Evolutionary conservation across 345 rosid species (phyloP).

Genomic region (Citrus trifoliata): DNA sequence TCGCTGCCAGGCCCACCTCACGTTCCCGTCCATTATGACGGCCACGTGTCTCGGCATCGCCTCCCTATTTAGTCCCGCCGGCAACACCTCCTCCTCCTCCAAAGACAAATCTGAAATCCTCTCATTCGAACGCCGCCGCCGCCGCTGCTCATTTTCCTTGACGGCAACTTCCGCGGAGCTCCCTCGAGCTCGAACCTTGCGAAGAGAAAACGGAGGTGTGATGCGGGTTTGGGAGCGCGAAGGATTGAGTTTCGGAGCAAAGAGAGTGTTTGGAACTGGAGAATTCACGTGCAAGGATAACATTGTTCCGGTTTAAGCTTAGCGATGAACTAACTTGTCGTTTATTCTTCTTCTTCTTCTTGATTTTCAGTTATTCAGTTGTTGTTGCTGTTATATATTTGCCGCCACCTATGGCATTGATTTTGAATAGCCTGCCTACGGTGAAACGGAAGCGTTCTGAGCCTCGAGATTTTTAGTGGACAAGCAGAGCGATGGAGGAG

Average conservation of each 20-base stretch:
- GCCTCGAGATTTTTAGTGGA: slow-evolving; percentile 7
- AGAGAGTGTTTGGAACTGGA: not conserved
- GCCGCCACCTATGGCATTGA: not conserved
- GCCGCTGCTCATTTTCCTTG: slow-evolving; percentile 16
- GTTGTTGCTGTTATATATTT: not conserved
- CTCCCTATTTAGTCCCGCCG: slow-evolving; percentile 44
- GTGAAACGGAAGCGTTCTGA: not conserved
- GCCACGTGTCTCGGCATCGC: slow-evolving; percentile 80
- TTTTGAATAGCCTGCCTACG: not conserved
- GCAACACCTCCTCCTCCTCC: slow-evolving; percentile 27
- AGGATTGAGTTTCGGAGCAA: not conserved
- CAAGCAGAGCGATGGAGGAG: not conserved
- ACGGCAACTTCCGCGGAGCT: slow-evolving; percentile 9
- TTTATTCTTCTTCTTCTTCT: not conserved
- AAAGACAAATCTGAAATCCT: not conserved
- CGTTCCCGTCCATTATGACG: slow-evolving; percentile 83
- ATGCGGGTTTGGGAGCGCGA: not conserved
- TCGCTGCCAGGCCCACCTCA: slow-evolving; percentile 59
- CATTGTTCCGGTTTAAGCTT: slow-evolving; percentile 3
- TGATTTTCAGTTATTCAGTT: not conserved
- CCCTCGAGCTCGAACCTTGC: not conserved
- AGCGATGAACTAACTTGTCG: not conserved
- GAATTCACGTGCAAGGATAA: slow-evolving; percentile 3
- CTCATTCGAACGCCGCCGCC: not conserved
- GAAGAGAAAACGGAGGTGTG: not conserved